These are phyloP conservation scores for Ceratocystis eucalypticola DNA, from an alignment of 2,329 filamentous ascomycete species.

Conservation along the genomic window DNA sequence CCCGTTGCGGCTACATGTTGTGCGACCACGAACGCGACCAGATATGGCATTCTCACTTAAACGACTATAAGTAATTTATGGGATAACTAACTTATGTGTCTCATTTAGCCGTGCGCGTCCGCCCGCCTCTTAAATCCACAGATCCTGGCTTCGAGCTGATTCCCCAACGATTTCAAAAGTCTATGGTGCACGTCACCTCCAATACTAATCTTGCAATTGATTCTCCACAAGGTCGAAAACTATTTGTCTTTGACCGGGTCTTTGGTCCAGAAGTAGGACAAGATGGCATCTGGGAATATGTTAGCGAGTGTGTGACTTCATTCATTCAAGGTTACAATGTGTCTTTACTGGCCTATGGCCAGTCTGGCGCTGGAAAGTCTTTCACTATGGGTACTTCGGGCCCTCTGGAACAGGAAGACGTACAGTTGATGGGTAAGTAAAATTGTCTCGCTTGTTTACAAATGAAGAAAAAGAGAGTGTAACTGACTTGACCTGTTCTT, in stretches of 20 bases:
- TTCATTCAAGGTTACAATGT: slow-evolving; percentile 98
- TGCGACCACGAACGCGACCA: not conserved
- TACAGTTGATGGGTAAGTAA: slow-evolving; percentile 61
- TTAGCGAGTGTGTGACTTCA: slow-evolving; percentile 75
- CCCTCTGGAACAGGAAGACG: slow-evolving; percentile 58
- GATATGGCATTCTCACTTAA: not conserved
- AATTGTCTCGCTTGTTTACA: not conserved
- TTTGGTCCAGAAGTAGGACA: slow-evolving; percentile 75
- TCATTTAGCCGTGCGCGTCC: slow-evolving; percentile 68
- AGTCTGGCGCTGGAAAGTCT: slow-evolving; percentile 94
- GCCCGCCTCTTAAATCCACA: slow-evolving; percentile 65
- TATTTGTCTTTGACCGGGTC: slow-evolving; percentile 94
- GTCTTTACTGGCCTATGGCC: slow-evolving; percentile 88
- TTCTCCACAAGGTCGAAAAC: slow-evolving; percentile 78
- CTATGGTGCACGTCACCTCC: slow-evolving; percentile 81
- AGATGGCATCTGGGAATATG: slow-evolving; percentile 86
- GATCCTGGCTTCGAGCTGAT: slow-evolving; percentile 94
- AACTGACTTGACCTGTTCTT: slow-evolving; percentile 12
- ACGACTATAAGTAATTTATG: not conserved
- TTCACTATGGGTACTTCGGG: slow-evolving; percentile 98
- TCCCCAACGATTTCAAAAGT: slow-evolving; percentile 83
- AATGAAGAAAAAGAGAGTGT: too few relatives aligned
- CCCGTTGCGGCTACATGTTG: not conserved
- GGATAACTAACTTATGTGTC: slow-evolving; percentile 3
- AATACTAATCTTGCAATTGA: slow-evolving; percentile 79